Conservation (phyloP, 345 rosid genomes). For the Firmiana major region DNA sequence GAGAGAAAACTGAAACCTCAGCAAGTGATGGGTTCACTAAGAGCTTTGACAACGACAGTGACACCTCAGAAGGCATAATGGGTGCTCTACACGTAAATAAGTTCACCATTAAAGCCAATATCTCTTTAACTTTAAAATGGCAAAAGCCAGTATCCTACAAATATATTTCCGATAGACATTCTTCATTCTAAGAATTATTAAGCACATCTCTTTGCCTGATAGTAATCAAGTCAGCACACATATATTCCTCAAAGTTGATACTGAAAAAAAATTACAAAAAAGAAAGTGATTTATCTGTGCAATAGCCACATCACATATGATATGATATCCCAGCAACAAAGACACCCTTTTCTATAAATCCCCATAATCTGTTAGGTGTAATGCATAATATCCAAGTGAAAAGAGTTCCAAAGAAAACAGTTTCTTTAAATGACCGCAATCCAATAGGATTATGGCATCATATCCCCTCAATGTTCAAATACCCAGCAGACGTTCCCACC, state of each 20-base stretch:
- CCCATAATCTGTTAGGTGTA: background rate
- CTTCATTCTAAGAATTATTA: background rate
- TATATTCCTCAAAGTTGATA: background rate
- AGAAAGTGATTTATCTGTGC: background rate
- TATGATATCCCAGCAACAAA: background rate
- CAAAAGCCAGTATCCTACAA: background rate
- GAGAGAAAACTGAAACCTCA: background rate
- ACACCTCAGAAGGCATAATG: background rate
- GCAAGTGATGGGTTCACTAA: background rate
- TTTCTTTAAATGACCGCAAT: background rate
- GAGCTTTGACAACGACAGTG: background rate
- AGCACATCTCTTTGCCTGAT: background rate
- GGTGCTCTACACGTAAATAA: background rate
- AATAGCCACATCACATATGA: background rate
- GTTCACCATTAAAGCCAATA: background rate
- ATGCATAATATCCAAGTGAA: background rate
- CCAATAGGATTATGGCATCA: background rate
- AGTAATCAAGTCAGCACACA: background rate
- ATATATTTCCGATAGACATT: background rate
- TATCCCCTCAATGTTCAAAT: background rate
- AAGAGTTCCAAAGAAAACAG: background rate
- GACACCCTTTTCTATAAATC: background rate
- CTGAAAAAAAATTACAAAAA: background rate
- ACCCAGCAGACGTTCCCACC: background rate
- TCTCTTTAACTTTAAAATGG: background rate